Evolutionary conservation across 1,139 yeast genomes (phyloP).

Genomic region (Saccharomycopsis crataegensis): DNA sequence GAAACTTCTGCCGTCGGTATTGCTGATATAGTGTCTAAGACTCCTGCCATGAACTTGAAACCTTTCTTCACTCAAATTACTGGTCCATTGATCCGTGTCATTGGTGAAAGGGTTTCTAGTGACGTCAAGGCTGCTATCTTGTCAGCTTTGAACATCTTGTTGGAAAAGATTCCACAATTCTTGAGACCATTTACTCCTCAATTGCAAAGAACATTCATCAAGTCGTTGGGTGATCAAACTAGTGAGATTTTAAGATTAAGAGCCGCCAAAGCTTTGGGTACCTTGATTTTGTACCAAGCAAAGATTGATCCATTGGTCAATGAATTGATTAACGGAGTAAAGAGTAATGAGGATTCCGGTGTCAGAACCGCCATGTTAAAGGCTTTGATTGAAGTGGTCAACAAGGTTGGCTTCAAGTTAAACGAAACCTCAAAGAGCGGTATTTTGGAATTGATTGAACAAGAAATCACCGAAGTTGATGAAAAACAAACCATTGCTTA

Average conservation of each 20-base stretch:
- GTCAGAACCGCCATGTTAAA: constrained; percentile 80
- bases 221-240: constrained; percentile 72
- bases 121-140: constrained; percentile 91
- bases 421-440: constrained; percentile 64
- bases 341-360: constrained; percentile 48
- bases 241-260: constrained; percentile 69
- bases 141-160: constrained; percentile 69
- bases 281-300: constrained; percentile 82
- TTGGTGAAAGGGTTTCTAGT: constrained; percentile 89
- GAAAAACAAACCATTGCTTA: constrained; percentile 63
- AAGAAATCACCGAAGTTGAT: constrained; percentile 50
- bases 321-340: constrained; percentile 74
- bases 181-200: constrained; percentile 96
- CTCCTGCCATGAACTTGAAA: constrained; percentile 73
- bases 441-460: constrained; percentile 70
- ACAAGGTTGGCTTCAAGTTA: constrained; percentile 71
- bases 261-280: constrained; percentile 88
- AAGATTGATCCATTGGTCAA: constrained; percentile 88
- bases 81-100: constrained; percentile 96
- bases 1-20: constrained; percentile 85
- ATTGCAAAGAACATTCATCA: constrained; percentile 92
- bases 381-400: constrained; percentile 78
- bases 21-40: constrained; percentile 78
- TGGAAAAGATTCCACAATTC: constrained; percentile 81
- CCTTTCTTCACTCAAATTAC: constrained; percentile 91